These are phyloP conservation scores for Pseudofabraea citricarpa DNA, from an alignment of 2,329 filamentous ascomycete genomes.

Conservation along the genomic window DNA sequence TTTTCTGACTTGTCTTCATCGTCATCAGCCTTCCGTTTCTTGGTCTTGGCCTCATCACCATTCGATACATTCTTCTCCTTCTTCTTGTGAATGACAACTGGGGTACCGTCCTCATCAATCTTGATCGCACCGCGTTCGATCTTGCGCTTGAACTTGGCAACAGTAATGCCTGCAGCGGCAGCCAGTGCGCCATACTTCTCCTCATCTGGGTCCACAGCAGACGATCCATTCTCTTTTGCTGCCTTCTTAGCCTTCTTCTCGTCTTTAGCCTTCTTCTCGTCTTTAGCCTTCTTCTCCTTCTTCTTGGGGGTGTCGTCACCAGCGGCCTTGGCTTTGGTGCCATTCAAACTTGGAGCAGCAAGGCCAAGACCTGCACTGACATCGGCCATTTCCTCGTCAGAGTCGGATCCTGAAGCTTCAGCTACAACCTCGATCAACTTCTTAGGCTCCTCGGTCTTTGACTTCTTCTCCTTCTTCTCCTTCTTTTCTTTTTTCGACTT, in stretches of 20 bases:
- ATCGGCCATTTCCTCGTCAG: conserved; percentile 27
- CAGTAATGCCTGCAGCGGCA: conserved; percentile 61
- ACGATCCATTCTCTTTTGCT: conserved; percentile 7
- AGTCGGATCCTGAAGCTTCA: conserved; percentile 14
- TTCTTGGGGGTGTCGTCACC: conserved; percentile 20
- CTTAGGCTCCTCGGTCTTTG: conserved; percentile 38
- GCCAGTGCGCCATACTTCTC: conserved; percentile 44
- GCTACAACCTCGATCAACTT: conserved; percentile 18
- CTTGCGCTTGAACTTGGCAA: conserved; percentile 75
- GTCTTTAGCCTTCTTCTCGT: conserved; percentile 28
- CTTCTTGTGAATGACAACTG: conserved; percentile 65
- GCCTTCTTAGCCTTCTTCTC: conserved; percentile 27
- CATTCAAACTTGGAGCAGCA: conserved; percentile 13
- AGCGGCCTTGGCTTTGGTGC: conserved; percentile 17
- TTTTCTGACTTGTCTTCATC: conserved; percentile 55
- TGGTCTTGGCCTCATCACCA: conserved; percentile 50
- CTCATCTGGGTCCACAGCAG: conserved; percentile 36
- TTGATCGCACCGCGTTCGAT: conserved; percentile 71
- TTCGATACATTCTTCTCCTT: conserved; percentile 56
- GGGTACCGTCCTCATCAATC: conserved; percentile 59
- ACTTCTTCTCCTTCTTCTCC: conserved; percentile 42
- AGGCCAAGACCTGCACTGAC: conserved; percentile 15
- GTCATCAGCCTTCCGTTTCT: conserved; percentile 65
- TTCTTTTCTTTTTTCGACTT: conserved; percentile 43
- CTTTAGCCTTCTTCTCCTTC: conserved; percentile 32